Base-by-base conservation (phyloP, 257 asterid species). In the Verbena officinalis region DNA sequence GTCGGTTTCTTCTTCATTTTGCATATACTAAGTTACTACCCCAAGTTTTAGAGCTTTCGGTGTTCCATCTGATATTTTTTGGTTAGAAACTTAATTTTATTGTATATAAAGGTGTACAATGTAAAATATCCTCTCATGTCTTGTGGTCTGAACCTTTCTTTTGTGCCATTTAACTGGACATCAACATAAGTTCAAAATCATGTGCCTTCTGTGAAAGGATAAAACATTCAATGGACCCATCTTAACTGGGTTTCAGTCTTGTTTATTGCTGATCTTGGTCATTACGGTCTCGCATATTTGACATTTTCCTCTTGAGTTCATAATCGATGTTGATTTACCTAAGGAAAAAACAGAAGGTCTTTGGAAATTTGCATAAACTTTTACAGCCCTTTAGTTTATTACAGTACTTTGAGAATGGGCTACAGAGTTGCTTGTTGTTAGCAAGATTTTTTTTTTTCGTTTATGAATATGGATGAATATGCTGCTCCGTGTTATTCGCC, bases 321-420 rank as follows among this genome's bases (percentile, higher is more conserved):
- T 64, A n/a, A n/a, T n/a, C n/a, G n/a, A n/a, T n/a, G n/a, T n/a
- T n/a, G n/a, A n/a, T n/a, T n/a, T n/a, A n/a, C n/a, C n/a, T n/a
- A n/a, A n/a, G n/a, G n/a, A n/a, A n/a, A n/a, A n/a, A n/a, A n/a
- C n/a, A n/a, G n/a, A n/a, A n/a, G n/a, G n/a, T n/a, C n/a, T n/a
- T n/a, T n/a, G n/a, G n/a, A n/a, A n/a, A 31, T 13, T 31, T 36
- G 59, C 44, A 12, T 23, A 33, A 43, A 19, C 23, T 44, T n/a
- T n/a, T n/a, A n/a, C n/a, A n/a, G 14, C 30, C 48, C 12, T 65
- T 50, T 54, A n/a, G 54, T 31, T 58, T 64, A 48, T 17, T 17
- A 2, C 21, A 24, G 27, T 34, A 12, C 15, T 55, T 17, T 2
- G 13, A 54, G 20, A 57, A 49, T 58, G 62, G 51, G 51, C 57